phyloP scores from a whole-genome alignment of 2,329 filamentous ascomycete species.

The Penicillium sp. region DNA sequence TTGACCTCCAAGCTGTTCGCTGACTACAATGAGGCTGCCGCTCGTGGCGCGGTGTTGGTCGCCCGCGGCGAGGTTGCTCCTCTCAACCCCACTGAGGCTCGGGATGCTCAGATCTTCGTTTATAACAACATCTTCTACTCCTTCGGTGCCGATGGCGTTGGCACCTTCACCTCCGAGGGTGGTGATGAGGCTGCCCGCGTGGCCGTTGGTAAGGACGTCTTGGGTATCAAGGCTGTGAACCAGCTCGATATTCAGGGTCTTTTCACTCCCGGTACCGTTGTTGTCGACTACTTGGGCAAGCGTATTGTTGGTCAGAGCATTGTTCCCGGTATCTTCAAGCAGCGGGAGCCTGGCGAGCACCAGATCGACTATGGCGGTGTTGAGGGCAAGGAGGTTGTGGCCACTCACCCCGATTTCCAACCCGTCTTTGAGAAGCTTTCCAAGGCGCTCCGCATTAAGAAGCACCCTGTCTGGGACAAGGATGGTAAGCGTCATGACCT shows the following conservation, averaged over 20 bases:
- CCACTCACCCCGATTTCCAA: slow-evolving; percentile 83
- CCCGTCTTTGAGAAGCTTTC: slow-evolving; percentile 87
- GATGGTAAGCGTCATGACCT: slow-evolving; percentile 86
- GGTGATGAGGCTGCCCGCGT: slow-evolving; percentile 95
- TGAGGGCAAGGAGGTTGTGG: slow-evolving; percentile 93
- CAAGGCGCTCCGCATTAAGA: slow-evolving; percentile 87
- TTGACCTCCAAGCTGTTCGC: slow-evolving; percentile 95
- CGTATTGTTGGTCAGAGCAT: slow-evolving; percentile 97
- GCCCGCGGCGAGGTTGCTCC: slow-evolving; percentile 90
- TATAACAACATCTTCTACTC: slow-evolving; percentile 99
- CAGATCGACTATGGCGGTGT: slow-evolving; percentile 99
- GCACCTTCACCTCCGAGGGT: slow-evolving; percentile 94
- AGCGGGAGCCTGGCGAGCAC: slow-evolving; percentile 94
- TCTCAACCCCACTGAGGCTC: slow-evolving; percentile 88
- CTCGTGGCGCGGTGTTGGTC: slow-evolving; percentile 87
- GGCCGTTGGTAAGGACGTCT: slow-evolving; percentile 94
- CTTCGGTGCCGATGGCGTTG: slow-evolving; percentile 94
- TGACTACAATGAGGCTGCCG: slow-evolving; percentile 95
- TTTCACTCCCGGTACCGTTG: slow-evolving; percentile 93
- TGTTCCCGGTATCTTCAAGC: slow-evolving; percentile 98
- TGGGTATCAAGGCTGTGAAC: slow-evolving; percentile 92
- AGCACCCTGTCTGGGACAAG: slow-evolving; percentile 97
- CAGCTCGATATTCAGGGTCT: slow-evolving; percentile 93
- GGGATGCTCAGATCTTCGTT: slow-evolving; percentile 96
- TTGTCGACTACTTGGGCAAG: slow-evolving; percentile 96